These are phyloP conservation scores for Neofusicoccum kwambonambiense DNA, from an alignment of 2,329 filamentous ascomycete genomes.

Conservation along the genomic window DNA sequence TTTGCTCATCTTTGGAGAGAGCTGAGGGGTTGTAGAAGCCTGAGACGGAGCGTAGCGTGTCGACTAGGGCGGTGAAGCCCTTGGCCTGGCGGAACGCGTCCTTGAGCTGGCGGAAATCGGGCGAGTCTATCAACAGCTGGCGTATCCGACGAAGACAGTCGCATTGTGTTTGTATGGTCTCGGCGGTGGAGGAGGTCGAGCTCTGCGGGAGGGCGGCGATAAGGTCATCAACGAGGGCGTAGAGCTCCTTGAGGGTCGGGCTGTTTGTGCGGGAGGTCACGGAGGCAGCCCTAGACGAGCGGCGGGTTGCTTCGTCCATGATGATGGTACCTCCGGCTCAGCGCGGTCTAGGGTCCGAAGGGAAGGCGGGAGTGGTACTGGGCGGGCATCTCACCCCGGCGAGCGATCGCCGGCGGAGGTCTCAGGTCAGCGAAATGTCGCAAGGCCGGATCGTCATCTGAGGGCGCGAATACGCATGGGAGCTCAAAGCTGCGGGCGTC, in stretches of 20 bases:
- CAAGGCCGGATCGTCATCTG: constrained; percentile 9
- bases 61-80: constrained; percentile 74
- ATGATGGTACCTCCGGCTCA: constrained; percentile 30
- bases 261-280: constrained; percentile 39
- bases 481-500: neutral
- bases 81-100: constrained; percentile 79
- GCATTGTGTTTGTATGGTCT: constrained; percentile 37
- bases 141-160: constrained; percentile 64
- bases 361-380: constrained; percentile 23
- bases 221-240: constrained; percentile 37
- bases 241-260: constrained; percentile 38
- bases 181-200: constrained; percentile 28
- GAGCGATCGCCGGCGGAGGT: constrained; percentile 9
- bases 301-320: constrained; percentile 34
- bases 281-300: constrained; percentile 40
- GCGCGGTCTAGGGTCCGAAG: constrained; percentile 26
- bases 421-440: constrained; percentile 4
- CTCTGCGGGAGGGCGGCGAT: constrained; percentile 29
- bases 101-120: constrained; percentile 55
- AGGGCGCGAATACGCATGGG: constrained; percentile 8
- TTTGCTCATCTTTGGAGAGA: constrained; percentile 61
- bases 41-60: constrained; percentile 67
- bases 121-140: constrained; percentile 59
- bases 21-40: constrained; percentile 72
- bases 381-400: constrained; percentile 25